phyloP scores from a whole-genome alignment of 495 filamentous ascomycete species.

The Trichocladium uniseriatum region DNA sequence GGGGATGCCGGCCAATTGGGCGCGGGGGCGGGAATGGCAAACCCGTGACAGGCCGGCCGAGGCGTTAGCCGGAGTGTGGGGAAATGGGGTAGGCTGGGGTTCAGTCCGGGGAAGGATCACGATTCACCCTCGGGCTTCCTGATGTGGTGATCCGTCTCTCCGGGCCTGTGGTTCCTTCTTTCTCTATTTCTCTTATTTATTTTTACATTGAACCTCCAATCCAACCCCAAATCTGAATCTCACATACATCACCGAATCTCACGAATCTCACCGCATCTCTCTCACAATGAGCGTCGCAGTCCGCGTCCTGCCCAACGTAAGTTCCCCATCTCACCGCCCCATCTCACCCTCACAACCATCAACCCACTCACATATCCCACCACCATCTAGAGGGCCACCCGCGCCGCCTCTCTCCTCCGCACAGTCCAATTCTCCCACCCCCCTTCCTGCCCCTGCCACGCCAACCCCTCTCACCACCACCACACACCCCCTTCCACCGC shows the following conservation, averaged over 20 bases:
- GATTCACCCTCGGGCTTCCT: neutral
- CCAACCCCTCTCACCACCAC: slow-evolving; percentile 68
- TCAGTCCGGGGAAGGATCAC: slow-evolving; percentile 2
- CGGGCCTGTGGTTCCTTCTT: neutral
- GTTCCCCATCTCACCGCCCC: slow-evolving; percentile 8
- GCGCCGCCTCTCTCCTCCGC: slow-evolving; percentile 73
- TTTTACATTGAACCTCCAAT: neutral
- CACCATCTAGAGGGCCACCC: slow-evolving; percentile 53
- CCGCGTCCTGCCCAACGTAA: slow-evolving; percentile 47
- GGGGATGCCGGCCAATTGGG: too few relatives aligned
- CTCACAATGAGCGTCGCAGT: slow-evolving; percentile 49
- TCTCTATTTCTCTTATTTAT: neutral
- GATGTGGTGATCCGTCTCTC: neutral
- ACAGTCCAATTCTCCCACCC: slow-evolving; percentile 87
- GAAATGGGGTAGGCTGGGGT: neutral
- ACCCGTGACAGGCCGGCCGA: neutral
- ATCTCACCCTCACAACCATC: neutral
- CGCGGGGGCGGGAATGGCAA: too few relatives aligned
- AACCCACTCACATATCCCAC: neutral
- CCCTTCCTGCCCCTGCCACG: slow-evolving; percentile 85
- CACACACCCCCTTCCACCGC: slow-evolving; percentile 37
- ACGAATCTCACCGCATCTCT: too few relatives aligned
- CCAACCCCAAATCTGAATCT: too few relatives aligned
- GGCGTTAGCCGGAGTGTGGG: slow-evolving; percentile 2
- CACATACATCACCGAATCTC: too few relatives aligned